These are phyloP conservation scores for Penicillium atrosanguineum DNA, from an alignment of 495 filamentous ascomycete genomes.

Conservation along the genomic window DNA sequence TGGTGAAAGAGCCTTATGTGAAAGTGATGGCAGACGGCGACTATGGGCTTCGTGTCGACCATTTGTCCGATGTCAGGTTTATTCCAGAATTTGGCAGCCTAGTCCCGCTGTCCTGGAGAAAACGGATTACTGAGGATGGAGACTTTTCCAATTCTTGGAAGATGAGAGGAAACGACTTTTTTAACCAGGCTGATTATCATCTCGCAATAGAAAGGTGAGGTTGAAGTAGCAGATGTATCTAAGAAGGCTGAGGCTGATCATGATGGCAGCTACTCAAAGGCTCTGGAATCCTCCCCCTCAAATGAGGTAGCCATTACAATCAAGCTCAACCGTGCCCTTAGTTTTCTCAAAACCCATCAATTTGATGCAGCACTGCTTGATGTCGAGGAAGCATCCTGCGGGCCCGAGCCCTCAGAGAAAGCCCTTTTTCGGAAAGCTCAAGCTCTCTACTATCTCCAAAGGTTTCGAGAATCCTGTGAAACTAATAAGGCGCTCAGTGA, in stretches of 20 bases:
- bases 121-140: slow-evolving; percentile 13
- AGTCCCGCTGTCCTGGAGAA: slow-evolving; percentile 37
- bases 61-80: slow-evolving; percentile 46
- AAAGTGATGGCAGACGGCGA: slow-evolving; percentile 35
- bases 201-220: slow-evolving; percentile 27
- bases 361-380: slow-evolving; percentile 50
- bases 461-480: slow-evolving; percentile 36
- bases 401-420: slow-evolving; percentile 40
- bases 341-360: slow-evolving; percentile 38
- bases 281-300: slow-evolving; percentile 19
- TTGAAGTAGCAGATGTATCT: not conserved
- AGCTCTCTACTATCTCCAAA: slow-evolving; percentile 45
- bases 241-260: slow-evolving; percentile 9
- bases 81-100: slow-evolving; percentile 28
- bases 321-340: slow-evolving; percentile 46
- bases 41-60: slow-evolving; percentile 50
- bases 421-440: slow-evolving; percentile 44
- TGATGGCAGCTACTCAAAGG: slow-evolving; percentile 25
- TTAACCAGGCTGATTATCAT: slow-evolving; percentile 15
- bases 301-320: slow-evolving; percentile 15
- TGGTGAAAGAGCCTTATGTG: slow-evolving; percentile 55
- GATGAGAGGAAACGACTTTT: slow-evolving; percentile 37
- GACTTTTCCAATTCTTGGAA: slow-evolving; percentile 34
- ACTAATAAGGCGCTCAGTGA: slow-evolving; percentile 17
- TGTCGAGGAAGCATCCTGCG: slow-evolving; percentile 31